Percentiles rank a stretch among this genome's conserved stretches.
phyloP scores from a whole-genome alignment of 495 filamentous ascomycete genomes.

The Thermochaetoides thermophila region DNA sequence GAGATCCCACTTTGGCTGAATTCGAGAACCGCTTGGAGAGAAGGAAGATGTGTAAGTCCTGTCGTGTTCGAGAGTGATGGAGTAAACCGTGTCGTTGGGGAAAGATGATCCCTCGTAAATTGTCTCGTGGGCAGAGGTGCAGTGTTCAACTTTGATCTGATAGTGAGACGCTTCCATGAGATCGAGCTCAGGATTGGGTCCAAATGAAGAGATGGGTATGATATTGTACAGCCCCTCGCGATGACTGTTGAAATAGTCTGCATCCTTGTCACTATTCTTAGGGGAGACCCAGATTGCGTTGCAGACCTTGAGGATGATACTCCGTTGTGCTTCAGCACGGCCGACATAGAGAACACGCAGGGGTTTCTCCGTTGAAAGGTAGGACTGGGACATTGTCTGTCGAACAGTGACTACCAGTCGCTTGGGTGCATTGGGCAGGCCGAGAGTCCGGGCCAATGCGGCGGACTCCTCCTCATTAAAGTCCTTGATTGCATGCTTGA shows the following conservation, averaged over 20 bases:
- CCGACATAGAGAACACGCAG: constrained; percentile 59
- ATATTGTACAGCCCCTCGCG: constrained; percentile 44
- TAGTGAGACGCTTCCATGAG: constrained; percentile 52
- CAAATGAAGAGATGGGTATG: constrained; percentile 58
- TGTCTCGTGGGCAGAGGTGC: constrained; percentile 37
- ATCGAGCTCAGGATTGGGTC: constrained; percentile 54
- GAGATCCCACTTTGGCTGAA: constrained; percentile 44
- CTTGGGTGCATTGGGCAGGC: constrained; percentile 17
- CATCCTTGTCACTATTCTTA: constrained; percentile 8
- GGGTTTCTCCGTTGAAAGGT: constrained; percentile 47
- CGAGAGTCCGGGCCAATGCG: constrained; percentile 28
- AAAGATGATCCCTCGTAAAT: constrained; percentile 17
- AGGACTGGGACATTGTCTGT: constrained; percentile 55
- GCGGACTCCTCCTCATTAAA: constrained; percentile 35
- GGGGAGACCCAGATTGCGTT: constrained; percentile 40
- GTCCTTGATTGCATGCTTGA: constrained; percentile 47
- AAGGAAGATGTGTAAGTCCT: constrained; percentile 22
- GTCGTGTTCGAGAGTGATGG: constrained; percentile 45
- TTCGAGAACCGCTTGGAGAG: constrained; percentile 12
- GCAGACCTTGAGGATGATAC: constrained; percentile 62
- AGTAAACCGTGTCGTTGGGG: constrained; percentile 12
- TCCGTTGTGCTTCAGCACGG: constrained; percentile 43
- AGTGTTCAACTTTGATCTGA: constrained; percentile 63
- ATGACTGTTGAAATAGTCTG: constrained; percentile 10
- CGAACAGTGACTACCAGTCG: constrained; percentile 44